Percentiles rank a stretch among this genome's conserved stretches.
Conservation (phyloP, 352 stramenopile species). For the Pythium scleroteichum region DNA sequence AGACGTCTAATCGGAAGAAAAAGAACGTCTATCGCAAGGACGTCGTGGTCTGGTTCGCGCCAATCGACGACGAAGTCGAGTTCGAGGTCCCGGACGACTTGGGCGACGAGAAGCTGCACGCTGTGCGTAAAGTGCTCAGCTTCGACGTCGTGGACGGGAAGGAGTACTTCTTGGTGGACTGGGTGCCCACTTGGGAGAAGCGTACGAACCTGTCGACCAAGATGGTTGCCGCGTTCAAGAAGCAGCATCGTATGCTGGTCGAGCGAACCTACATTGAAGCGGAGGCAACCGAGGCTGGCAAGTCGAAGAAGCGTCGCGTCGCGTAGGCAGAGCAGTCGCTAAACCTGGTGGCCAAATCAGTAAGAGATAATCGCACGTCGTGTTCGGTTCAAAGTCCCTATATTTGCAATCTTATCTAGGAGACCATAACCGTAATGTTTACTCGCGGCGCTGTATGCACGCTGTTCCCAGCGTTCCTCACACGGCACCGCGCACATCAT, state of each 20-base stretch:
- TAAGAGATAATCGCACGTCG: conserved; percentile 11
- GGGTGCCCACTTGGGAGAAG: neutral
- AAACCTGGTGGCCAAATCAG: neutral
- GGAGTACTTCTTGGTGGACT: conserved; percentile 5
- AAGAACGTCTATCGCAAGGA: conserved; percentile 9
- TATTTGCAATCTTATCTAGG: neutral
- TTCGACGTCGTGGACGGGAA: neutral
- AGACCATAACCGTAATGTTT: conserved; percentile 5
- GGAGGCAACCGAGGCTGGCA: neutral
- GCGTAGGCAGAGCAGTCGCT: neutral
- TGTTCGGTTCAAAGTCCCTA: conserved; percentile 16
- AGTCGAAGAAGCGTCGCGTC: conserved; percentile 4
- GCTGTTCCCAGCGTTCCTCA: conserved; percentile 10
- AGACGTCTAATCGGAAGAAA: neutral
- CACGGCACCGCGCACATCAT: conserved; percentile 3
- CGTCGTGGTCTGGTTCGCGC: conserved; percentile 2
- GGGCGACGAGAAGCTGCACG: conserved; percentile 4
- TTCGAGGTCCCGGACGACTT: neutral
- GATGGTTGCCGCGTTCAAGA: conserved; percentile 4
- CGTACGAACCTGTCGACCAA: neutral
- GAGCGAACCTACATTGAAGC: conserved; percentile 2
- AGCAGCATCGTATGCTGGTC: neutral
- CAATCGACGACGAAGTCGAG: neutral
- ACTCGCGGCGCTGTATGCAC: conserved; percentile 6
- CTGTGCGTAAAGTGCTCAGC: conserved; percentile 2